Evolutionary conservation across 2,329 filamentous ascomycete species (phyloP).

Genomic region (Juglanconis sp.): DNA sequence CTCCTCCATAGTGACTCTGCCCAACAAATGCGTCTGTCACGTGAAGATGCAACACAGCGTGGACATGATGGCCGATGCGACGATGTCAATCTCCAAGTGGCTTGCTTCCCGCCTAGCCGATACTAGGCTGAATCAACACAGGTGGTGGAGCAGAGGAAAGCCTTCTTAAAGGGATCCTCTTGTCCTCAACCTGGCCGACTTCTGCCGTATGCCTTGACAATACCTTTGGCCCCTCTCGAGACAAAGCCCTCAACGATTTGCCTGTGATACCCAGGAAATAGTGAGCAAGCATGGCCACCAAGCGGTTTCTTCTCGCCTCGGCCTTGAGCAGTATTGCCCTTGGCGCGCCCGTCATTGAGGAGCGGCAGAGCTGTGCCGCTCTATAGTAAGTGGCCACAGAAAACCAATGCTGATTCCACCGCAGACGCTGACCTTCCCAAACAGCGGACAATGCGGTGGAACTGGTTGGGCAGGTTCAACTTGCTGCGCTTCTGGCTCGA

Average conservation of each 20-base stretch:
- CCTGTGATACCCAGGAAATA: background rate
- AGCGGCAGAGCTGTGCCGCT: constrained; percentile 1
- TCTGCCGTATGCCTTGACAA: too few relatives aligned
- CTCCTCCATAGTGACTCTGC: background rate
- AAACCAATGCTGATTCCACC: background rate
- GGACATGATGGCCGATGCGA: background rate
- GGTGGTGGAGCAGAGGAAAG: background rate
- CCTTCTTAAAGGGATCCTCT: background rate
- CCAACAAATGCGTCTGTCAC: background rate
- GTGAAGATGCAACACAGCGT: background rate
- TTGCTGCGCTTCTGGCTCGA: constrained; percentile 39
- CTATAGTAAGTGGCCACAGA: constrained; percentile 28
- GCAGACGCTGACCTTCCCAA: constrained; percentile 5
- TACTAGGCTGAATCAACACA: background rate
- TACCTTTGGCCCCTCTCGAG: background rate
- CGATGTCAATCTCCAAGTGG: background rate
- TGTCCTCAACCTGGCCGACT: too few relatives aligned
- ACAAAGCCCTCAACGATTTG: background rate
- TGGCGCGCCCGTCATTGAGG: constrained; percentile 32
- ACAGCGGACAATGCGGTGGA: constrained; percentile 42
- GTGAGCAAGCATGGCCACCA: constrained; percentile 22
- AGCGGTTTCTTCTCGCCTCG: constrained; percentile 29
- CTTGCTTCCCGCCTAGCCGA: constrained; percentile 14
- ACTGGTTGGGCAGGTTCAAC: constrained; percentile 41
- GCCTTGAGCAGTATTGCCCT: constrained; percentile 35